Evolutionary conservation across 2,329 filamentous ascomycete genomes (phyloP), one percentile per base, ranked within the genome.

Genomic region (Diplocarpon rosae): DNA sequence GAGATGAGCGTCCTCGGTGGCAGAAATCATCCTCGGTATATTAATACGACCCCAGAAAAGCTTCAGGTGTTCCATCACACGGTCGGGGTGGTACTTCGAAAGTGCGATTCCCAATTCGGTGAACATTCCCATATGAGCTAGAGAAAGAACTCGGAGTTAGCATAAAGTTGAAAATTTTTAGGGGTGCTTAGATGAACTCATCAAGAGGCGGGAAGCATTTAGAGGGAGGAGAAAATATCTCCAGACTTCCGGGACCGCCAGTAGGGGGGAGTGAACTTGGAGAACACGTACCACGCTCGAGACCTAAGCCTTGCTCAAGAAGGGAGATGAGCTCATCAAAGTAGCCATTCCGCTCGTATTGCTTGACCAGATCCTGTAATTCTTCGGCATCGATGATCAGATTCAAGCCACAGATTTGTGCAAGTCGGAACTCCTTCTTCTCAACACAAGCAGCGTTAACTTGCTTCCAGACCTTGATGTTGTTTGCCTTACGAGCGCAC

Each of bases 21-120:
- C 88, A 41, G 80, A 78, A 56, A 98, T 94, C 75, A 95, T 83
- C 77, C 95, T 95, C 27, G 90, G 92, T 57, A 96, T 88, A 67
- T 98, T 96, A 73, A 96, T 92, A 53, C 92, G 77, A 54, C 83
- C 85, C 92, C 92, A 98, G 78, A 98, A 98, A 42, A 98, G 77
- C 69, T 95, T 95, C 53, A 98, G 78, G 65, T 98, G 92, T 69
- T 98, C 92, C 90, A 98, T 95, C 17, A 95, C 79, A 50, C 85
- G 83, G 61, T 95, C 92, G 3, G 93, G 89, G 59, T 93, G 89
- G 64, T 96, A 98, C 66, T 86, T 94, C 55, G 88, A 85, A 36
- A 98, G 72, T 5, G 89, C 89, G 66, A 95, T 89, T 33, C 89
- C 92, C 13, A 98, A 69, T 58, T 86, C 81, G 0, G 90, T 96